These are phyloP conservation scores for Albophoma yamanashiensis DNA, from an alignment of 2,329 filamentous ascomycete genomes.

Conservation along the genomic window DNA sequence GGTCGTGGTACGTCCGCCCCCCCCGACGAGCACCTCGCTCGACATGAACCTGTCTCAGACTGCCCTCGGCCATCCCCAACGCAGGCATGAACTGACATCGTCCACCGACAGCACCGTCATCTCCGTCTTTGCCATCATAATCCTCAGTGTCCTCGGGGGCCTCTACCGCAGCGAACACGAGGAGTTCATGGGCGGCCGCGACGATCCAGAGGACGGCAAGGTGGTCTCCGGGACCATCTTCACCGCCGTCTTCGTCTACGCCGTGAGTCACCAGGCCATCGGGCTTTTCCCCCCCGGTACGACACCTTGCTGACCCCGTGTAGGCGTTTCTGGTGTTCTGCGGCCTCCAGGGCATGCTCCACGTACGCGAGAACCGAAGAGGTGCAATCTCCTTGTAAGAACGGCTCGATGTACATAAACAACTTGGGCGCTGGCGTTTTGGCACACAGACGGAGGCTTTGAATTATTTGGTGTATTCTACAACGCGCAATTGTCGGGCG, in stretches of 20 bases:
- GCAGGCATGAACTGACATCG: constrained; percentile 11
- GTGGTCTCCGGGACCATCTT: constrained; percentile 81
- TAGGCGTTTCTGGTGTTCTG: constrained; percentile 89
- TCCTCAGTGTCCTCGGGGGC: constrained; percentile 52
- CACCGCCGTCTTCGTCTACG: constrained; percentile 78
- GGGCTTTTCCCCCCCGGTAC: background rate
- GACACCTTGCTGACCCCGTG: background rate
- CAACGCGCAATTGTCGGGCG: background rate
- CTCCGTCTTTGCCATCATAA: constrained; percentile 53
- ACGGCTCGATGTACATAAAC: background rate
- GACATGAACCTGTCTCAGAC: background rate
- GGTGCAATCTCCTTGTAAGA: constrained; percentile 68
- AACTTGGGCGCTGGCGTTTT: constrained; percentile 1
- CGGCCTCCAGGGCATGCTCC: constrained; percentile 76
- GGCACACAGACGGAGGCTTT: background rate
- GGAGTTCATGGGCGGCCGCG: constrained; percentile 66
- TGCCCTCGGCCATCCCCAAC: background rate
- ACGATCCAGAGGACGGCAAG: constrained; percentile 60
- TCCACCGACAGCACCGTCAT: constrained; percentile 53
- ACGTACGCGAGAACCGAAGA: constrained; percentile 70
- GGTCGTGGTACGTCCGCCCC: constrained; percentile 65
- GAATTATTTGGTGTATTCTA: background rate
- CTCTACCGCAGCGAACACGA: constrained; percentile 76
- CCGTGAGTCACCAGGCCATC: constrained; percentile 46
- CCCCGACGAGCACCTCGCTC: background rate